Conservation (phyloP, 768 basidiomycete species). For the Amanita muscaria region DNA sequence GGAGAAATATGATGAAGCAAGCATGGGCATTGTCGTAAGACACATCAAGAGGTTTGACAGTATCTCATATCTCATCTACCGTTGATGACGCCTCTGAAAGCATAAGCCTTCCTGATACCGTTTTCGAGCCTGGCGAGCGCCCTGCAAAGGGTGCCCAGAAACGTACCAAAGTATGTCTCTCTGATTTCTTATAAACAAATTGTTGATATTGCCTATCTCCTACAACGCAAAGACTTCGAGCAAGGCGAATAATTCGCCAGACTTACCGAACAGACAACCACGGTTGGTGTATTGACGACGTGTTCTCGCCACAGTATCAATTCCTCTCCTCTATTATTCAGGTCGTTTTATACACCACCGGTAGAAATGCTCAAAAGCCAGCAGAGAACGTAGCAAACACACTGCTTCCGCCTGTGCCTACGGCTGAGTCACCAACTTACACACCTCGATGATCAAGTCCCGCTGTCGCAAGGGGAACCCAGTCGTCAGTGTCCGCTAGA, state of each 20-base stretch:
- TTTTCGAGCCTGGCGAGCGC: constrained; percentile 76
- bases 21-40: constrained; percentile 91
- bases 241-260: constrained; percentile 54
- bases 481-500: constrained; percentile 33
- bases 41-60: constrained; percentile 77
- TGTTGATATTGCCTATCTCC: constrained; percentile 12
- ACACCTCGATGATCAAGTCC: constrained; percentile 42
- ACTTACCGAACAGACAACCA: constrained; percentile 75
- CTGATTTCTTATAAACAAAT: constrained; percentile 5
- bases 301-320: constrained; percentile 14
- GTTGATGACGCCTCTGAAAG: constrained; percentile 27
- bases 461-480: constrained; percentile 39
- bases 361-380: constrained; percentile 30
- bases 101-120: constrained; percentile 68
- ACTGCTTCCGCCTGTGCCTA: constrained; percentile 19
- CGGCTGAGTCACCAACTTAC: constrained; percentile 24
- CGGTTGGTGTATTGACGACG: constrained; percentile 46
- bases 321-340: constrained; percentile 24
- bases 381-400: constrained; percentile 31
- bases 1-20: constrained; percentile 87
- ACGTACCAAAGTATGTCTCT: constrained; percentile 53
- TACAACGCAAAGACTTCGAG: constrained; percentile 40
- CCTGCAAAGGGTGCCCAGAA: constrained; percentile 64
- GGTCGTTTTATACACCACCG: constrained; percentile 36
- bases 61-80: background rate